A percentile compares a stretch with the other conserved stretches of the same genome.
Evolutionary conservation across 2,329 filamentous ascomycete species (phyloP).

Genomic region (Ophiostoma australiae): DNA sequence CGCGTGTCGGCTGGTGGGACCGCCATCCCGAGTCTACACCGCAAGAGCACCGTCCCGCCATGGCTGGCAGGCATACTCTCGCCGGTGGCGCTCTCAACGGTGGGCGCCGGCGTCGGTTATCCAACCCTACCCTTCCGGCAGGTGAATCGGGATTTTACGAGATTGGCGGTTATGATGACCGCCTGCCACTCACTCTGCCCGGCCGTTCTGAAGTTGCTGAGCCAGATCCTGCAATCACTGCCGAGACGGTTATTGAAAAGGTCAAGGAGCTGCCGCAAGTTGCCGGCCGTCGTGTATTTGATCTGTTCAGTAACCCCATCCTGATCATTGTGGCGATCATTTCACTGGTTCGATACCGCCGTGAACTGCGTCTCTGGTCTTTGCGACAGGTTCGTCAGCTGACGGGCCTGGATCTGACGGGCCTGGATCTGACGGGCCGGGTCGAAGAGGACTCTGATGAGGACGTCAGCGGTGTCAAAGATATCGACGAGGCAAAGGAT

Average conservation of each 20-base stretch:
- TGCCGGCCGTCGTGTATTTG: slow-evolving; percentile 47
- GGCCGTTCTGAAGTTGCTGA: slow-evolving; percentile 29
- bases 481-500: neutral
- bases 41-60: slow-evolving; percentile 52
- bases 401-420: neutral
- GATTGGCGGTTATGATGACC: slow-evolving; percentile 6
- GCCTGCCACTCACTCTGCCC: slow-evolving; percentile 25
- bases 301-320: slow-evolving; percentile 54
- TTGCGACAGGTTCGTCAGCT: neutral
- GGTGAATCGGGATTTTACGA: slow-evolving; percentile 9
- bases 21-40: slow-evolving; percentile 29
- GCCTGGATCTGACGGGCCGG: neutral
- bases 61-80: slow-evolving; percentile 68
- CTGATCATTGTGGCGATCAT: slow-evolving; percentile 44
- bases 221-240: slow-evolving; percentile 29
- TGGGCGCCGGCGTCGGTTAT: slow-evolving; percentile 2
- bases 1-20: slow-evolving; percentile 29
- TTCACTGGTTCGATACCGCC: slow-evolving; percentile 37
- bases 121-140: slow-evolving; percentile 22
- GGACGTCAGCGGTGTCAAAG: neutral
- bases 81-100: neutral
- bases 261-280: slow-evolving; percentile 49
- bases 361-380: slow-evolving; percentile 20
- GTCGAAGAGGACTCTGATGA: neutral
- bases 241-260: slow-evolving; percentile 42